phyloP scores from a whole-genome alignment of 1,284 basidiomycete genomes.

The Marasmius sp. region DNA sequence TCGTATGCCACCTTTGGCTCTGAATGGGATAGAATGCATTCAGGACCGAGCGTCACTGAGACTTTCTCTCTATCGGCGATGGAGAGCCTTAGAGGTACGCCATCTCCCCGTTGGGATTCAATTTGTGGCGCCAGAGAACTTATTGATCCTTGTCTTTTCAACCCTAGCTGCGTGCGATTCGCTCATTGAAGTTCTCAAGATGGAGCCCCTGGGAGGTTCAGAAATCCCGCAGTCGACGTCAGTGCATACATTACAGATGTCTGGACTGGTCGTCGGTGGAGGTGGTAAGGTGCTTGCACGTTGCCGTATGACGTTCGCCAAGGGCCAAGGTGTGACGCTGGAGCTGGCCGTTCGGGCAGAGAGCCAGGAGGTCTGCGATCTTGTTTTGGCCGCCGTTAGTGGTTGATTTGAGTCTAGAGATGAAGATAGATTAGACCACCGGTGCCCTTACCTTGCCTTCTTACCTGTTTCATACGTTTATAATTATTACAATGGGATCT shows the following conservation, averaged over 20 bases:
- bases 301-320: constrained; percentile 93
- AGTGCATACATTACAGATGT: constrained; percentile 93
- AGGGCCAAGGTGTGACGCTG: constrained; percentile 91
- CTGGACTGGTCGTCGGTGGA: constrained; percentile 86
- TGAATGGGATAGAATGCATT: constrained; percentile 93
- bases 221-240: constrained; percentile 80
- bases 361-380: constrained; percentile 79
- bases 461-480: too few relatives aligned
- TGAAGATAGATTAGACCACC: too few relatives aligned
- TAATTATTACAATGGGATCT: too few relatives aligned
- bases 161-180: constrained; percentile 85
- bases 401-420: constrained; percentile 38
- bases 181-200: constrained; percentile 91
- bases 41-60: constrained; percentile 80
- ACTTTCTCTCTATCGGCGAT: constrained; percentile 93
- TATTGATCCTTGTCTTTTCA: constrained; percentile 11
- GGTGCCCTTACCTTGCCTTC: too few relatives aligned
- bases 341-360: constrained; percentile 94
- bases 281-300: constrained; percentile 92
- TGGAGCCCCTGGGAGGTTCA: constrained; percentile 93
- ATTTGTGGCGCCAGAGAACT: neutral
- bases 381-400: constrained; percentile 91
- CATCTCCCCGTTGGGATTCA: constrained; percentile 6
- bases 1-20: constrained; percentile 88
- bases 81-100: constrained; percentile 89